Percentiles rank a stretch among this genome's conserved stretches.
These are phyloP conservation scores for Penicillium sp. DNA, from an alignment of 2,329 filamentous ascomycete species.

Conservation along the genomic window DNA sequence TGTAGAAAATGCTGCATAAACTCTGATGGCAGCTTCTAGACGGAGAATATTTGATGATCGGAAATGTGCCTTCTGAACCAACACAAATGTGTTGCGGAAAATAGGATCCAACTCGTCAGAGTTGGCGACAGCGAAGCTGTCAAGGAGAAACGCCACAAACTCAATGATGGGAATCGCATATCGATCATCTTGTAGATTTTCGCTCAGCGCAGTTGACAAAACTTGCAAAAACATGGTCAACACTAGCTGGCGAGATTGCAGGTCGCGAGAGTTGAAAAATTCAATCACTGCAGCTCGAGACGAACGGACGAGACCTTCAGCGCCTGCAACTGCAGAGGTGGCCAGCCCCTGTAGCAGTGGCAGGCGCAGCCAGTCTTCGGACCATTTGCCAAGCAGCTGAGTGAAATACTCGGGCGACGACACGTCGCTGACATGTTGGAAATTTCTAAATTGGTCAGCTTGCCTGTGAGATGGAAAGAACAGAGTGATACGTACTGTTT, in stretches of 20 bases:
- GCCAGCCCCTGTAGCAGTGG: conserved; percentile 41
- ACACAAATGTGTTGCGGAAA: conserved; percentile 59
- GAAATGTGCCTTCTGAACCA: conserved; percentile 72
- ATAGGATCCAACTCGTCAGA: conserved; percentile 45
- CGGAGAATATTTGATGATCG: conserved; percentile 78
- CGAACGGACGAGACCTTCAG: conserved; percentile 42
- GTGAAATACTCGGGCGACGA: conserved; percentile 41
- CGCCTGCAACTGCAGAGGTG: conserved; percentile 42
- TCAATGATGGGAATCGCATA: conserved; percentile 71
- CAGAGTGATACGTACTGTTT: conserved; percentile 37
- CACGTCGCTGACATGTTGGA: conserved; percentile 43
- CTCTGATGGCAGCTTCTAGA: conserved; percentile 69
- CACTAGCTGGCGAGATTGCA: conserved; percentile 32
- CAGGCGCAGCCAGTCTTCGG: conserved; percentile 33
- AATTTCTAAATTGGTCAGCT: conserved; percentile 30
- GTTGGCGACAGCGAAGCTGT: conserved; percentile 45
- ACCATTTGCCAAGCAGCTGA: conserved; percentile 37
- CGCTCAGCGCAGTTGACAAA: conserved; percentile 51
- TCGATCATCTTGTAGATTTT: conserved; percentile 57
- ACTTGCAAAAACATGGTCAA: conserved; percentile 47
- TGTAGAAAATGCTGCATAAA: conserved; percentile 67
- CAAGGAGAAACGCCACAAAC: conserved; percentile 68
- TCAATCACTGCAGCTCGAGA: conserved; percentile 39
- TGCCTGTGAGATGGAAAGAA: not conserved
- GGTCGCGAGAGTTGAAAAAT: conserved; percentile 26